Evolutionary conservation across 2,329 filamentous ascomycete species (phyloP).

Genomic region (Apiospora pterosperma): DNA sequence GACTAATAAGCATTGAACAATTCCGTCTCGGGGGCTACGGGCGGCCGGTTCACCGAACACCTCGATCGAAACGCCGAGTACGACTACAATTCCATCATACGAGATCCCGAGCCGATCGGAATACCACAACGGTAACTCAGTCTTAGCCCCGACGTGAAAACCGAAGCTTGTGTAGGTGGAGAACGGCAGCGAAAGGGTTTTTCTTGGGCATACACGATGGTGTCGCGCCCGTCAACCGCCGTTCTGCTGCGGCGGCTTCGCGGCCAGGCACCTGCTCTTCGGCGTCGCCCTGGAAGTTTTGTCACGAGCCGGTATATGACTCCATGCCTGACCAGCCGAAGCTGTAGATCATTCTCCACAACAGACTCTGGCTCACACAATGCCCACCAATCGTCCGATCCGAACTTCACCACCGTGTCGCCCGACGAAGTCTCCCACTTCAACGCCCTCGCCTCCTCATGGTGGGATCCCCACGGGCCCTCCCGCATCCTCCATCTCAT

Average conservation of each 20-base stretch:
- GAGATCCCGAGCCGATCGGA: neutral
- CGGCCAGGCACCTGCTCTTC: neutral
- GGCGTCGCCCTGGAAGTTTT: neutral
- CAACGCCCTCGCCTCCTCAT: conserved; percentile 84
- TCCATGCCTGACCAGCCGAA: neutral
- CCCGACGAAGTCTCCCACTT: conserved; percentile 90
- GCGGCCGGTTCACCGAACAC: neutral
- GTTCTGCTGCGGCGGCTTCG: conserved; percentile 10
- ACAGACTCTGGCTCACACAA: neutral
- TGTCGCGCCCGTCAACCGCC: neutral
- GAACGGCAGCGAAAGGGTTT: neutral
- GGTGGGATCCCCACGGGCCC: conserved; percentile 96
- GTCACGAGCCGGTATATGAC: neutral
- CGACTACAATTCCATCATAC: neutral
- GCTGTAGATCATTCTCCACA: neutral
- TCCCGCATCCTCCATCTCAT: conserved; percentile 93
- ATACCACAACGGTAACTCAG: neutral
- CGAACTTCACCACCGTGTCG: conserved; percentile 69
- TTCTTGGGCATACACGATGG: neutral
- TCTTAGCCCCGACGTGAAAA: neutral
- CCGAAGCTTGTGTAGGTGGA: neutral
- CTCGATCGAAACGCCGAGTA: neutral
- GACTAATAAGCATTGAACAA: neutral
- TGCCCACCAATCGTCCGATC: conserved; percentile 18
- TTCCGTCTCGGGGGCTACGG: neutral